These are phyloP conservation scores for Xylaria longipes DNA, from an alignment of 495 filamentous ascomycete species.

Conservation along the genomic window DNA sequence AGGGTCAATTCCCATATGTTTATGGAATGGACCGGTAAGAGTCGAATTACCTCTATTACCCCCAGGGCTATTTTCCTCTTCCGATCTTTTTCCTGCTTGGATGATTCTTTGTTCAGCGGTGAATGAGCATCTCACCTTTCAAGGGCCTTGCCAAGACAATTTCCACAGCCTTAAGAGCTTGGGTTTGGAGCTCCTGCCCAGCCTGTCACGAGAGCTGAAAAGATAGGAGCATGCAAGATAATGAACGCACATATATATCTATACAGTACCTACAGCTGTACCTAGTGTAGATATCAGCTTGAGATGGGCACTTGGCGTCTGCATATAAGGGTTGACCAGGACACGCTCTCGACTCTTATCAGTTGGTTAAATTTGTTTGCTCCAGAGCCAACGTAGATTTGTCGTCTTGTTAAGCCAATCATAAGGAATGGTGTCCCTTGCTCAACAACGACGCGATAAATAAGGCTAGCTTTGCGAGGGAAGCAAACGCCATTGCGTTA, in stretches of 20 bases:
- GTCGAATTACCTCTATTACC: neutral
- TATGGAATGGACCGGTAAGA: neutral
- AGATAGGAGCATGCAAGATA: slow-evolving; percentile 2
- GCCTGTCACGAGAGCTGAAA: slow-evolving; percentile 5
- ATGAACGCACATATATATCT: neutral
- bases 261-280: neutral
- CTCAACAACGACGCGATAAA: neutral
- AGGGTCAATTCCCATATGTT: neutral
- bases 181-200: neutral
- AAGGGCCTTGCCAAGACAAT: neutral
- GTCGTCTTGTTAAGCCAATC: neutral
- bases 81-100: neutral
- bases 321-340: neutral
- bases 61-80: neutral
- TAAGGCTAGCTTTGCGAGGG: neutral
- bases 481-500: neutral
- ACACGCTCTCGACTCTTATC: neutral
- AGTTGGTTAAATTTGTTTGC: neutral
- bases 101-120: neutral
- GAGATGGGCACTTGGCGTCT: neutral
- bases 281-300: neutral
- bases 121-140: neutral
- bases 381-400: neutral
- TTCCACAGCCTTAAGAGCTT: neutral
- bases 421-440: neutral